Conservation (phyloP, 31 red algal genomes). For the Asparagopsis taxiformis region DNA sequence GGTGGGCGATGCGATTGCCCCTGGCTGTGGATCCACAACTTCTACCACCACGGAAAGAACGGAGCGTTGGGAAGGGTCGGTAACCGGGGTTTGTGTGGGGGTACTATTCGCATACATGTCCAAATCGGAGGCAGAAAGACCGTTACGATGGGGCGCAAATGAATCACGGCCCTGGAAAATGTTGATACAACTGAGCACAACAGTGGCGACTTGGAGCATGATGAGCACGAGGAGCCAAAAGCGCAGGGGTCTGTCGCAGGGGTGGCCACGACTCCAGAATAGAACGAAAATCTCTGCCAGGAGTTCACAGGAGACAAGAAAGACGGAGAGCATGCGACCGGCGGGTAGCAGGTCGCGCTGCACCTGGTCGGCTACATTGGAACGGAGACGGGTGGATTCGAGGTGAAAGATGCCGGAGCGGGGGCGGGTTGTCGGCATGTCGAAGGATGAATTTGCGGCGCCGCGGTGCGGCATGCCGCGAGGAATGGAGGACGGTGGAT, state of each 20-base stretch:
- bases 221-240: slow-evolving; percentile 86
- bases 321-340: slow-evolving; percentile 74
- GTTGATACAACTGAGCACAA: slow-evolving; percentile 61
- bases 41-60: neutral
- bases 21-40: too few relatives aligned
- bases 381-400: slow-evolving; percentile 79
- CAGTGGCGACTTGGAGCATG: slow-evolving; percentile 65
- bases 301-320: slow-evolving; percentile 77
- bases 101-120: slow-evolving; percentile 46
- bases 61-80: neutral
- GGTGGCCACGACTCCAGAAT: slow-evolving; percentile 25
- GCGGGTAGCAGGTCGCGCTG: slow-evolving; percentile 88
- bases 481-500: too few relatives aligned
- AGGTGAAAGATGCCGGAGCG: slow-evolving; percentile 67
- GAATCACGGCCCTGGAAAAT: slow-evolving; percentile 41
- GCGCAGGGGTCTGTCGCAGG: slow-evolving; percentile 83
- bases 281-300: slow-evolving; percentile 76
- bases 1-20: too few relatives aligned
- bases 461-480: too few relatives aligned
- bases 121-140: slow-evolving; percentile 41
- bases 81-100: neutral
- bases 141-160: slow-evolving; percentile 36
- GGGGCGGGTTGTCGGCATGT: slow-evolving; percentile 36
- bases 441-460: slow-evolving; percentile 4
- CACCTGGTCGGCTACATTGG: slow-evolving; percentile 84